phyloP scores from a whole-genome alignment of 306 rosid genomes.

The Begonia peltatifolia region DNA sequence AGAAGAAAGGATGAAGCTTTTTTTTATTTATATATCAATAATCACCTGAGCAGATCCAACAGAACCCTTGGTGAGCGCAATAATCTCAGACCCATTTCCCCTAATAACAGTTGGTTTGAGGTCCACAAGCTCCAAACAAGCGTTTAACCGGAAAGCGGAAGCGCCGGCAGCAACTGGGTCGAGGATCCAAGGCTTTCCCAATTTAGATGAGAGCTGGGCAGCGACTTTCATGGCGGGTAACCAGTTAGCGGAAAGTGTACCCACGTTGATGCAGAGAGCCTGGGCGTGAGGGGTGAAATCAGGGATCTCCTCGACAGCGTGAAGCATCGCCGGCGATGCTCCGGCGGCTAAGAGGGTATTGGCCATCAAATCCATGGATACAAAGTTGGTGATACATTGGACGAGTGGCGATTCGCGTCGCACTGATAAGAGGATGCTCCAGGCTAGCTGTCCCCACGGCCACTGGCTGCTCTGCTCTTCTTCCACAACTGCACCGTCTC shows the following conservation, averaged over 20 bases:
- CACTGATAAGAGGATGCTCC: slow-evolving; percentile 28
- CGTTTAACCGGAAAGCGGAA: slow-evolving; percentile 43
- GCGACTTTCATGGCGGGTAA: slow-evolving; percentile 58
- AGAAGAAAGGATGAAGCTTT: background rate
- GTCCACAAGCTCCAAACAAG: slow-evolving; percentile 46
- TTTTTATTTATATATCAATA: background rate
- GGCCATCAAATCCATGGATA: slow-evolving; percentile 87
- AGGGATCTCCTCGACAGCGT: slow-evolving; percentile 43
- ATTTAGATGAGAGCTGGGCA: slow-evolving; percentile 20
- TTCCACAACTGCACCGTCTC: slow-evolving; percentile 4
- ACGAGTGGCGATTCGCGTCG: slow-evolving; percentile 51
- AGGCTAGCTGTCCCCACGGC: slow-evolving; percentile 41
- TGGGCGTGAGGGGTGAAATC: slow-evolving; percentile 58
- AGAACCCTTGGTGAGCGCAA: slow-evolving; percentile 46
- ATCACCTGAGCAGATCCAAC: slow-evolving; percentile 29
- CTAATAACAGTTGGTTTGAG: slow-evolving; percentile 57
- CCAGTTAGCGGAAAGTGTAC: slow-evolving; percentile 63
- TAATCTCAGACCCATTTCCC: slow-evolving; percentile 72
- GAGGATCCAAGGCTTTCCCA: slow-evolving; percentile 66
- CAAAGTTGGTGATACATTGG: slow-evolving; percentile 90
- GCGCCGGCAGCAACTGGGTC: slow-evolving; percentile 83
- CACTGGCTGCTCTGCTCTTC: slow-evolving; percentile 15
- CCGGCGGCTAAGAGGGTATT: slow-evolving; percentile 71
- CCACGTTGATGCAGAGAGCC: slow-evolving; percentile 57
- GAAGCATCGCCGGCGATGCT: slow-evolving; percentile 89